These are phyloP conservation scores for Periconia macrospinosa DNA, from an alignment of 2,329 filamentous ascomycete genomes.

Conservation along the genomic window DNA sequence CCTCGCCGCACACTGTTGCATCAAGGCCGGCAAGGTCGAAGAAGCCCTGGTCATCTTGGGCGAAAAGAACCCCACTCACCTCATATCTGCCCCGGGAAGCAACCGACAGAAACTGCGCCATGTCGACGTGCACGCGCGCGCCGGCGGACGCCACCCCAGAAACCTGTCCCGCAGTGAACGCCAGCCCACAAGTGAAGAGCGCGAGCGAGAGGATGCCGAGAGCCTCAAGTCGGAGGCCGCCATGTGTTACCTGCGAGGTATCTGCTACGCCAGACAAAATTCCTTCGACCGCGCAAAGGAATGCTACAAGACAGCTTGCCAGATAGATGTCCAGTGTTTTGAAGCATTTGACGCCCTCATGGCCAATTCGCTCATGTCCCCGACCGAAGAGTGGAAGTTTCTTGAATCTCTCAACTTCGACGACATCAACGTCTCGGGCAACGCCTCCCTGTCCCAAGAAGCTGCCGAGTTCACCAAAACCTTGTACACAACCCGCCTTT, in stretches of 20 bases:
- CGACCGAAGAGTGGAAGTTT: constrained; percentile 87
- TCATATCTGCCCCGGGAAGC: constrained; percentile 70
- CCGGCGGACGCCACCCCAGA: constrained; percentile 51
- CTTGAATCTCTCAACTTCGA: constrained; percentile 90
- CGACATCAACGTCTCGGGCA: constrained; percentile 67
- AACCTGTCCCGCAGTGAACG: constrained; percentile 52
- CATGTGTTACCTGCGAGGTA: constrained; percentile 93
- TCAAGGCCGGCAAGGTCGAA: constrained; percentile 88
- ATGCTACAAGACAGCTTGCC: constrained; percentile 96
- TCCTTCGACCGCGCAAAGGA: constrained; percentile 96
- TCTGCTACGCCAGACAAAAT: constrained; percentile 96
- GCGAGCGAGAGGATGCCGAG: constrained; percentile 68
- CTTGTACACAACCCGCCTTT: constrained; percentile 92
- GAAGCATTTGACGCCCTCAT: constrained; percentile 98
- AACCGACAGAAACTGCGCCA: constrained; percentile 73
- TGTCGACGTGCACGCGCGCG: constrained; percentile 55
- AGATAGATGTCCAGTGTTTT: constrained; percentile 97
- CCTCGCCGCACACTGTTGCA: constrained; percentile 88
- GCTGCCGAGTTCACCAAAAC: constrained; percentile 93
- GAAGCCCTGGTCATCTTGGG: constrained; percentile 85
- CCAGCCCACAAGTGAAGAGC: constrained; percentile 61
- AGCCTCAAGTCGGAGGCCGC: constrained; percentile 88
- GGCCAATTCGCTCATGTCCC: constrained; percentile 89
- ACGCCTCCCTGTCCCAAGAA: constrained; percentile 73
- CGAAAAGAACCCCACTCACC: constrained; percentile 89